These are phyloP conservation scores for Aspergillus sp. DNA, from an alignment of 2,329 filamentous ascomycete genomes.

Conservation along the genomic window DNA sequence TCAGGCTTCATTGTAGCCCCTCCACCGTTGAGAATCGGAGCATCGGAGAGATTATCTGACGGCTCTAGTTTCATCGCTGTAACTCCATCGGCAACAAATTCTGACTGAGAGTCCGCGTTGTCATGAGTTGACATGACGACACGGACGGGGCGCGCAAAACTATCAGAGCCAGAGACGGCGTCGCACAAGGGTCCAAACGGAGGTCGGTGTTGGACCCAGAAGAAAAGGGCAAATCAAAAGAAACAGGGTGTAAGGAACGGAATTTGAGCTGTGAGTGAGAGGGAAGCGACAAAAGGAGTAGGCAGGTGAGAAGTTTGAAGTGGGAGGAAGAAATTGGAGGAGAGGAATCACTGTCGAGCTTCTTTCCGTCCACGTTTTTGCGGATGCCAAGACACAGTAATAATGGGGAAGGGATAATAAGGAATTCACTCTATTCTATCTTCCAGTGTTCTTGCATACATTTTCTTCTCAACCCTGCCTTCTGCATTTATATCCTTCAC, in stretches of 20 bases:
- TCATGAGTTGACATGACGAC: conserved; percentile 46
- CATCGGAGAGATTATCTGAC: conserved; percentile 25
- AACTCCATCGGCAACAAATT: conserved; percentile 35
- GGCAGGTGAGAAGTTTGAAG: conserved; percentile 7
- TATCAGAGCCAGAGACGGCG: conserved; percentile 16
- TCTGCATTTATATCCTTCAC: not conserved
- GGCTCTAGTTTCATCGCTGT: conserved; percentile 36
- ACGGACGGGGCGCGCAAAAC: conserved; percentile 28
- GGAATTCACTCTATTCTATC: conserved; percentile 9
- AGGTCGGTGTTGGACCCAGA: not conserved
- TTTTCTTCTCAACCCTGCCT: not conserved
- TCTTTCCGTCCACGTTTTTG: conserved; percentile 18
- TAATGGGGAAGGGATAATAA: conserved; percentile 5
- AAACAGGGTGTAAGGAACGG: conserved; percentile 3
- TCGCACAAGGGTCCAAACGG: not conserved
- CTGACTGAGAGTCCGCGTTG: conserved; percentile 39
- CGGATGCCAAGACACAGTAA: conserved; percentile 20
- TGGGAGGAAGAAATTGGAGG: conserved; percentile 11
- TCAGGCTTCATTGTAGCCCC: conserved; percentile 22
- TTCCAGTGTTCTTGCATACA: conserved; percentile 9
- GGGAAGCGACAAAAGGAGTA: conserved; percentile 9
- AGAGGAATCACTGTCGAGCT: conserved; percentile 16
- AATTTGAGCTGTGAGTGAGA: not conserved
- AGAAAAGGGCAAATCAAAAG: not conserved
- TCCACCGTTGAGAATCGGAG: conserved; percentile 25